Evolutionary conservation across 169 alveolate species (phyloP).

Genomic region (Plasmodium billcollinsi): DNA sequence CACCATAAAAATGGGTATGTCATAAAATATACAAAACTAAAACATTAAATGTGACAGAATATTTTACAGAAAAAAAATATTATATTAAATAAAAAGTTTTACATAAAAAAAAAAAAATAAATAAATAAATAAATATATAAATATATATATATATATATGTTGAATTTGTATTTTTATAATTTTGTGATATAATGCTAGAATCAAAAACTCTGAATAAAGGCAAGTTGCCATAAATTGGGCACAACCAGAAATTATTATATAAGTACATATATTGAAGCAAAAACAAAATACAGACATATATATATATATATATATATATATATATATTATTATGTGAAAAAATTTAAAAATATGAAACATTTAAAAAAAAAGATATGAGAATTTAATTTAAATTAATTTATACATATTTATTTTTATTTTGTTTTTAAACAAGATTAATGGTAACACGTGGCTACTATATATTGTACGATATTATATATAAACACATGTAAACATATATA

Average conservation of each 20-base stretch:
- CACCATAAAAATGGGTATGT: conserved; percentile 50
- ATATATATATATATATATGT: conserved; percentile 7
- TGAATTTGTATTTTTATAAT: conserved; percentile 1
- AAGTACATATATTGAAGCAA: neutral
- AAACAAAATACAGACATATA: neutral
- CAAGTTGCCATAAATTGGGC: conserved; percentile 8
- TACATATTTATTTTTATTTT: neutral
- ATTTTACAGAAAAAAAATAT: too few species aligned
- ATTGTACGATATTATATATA: neutral
- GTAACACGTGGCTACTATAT: too few species aligned
- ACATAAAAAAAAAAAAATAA: too few species aligned
- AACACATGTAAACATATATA: neutral
- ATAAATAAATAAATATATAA: neutral
- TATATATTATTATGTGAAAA: too few species aligned
- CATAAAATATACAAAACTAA: neutral
- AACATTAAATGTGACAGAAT: too few species aligned
- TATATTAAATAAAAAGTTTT: too few species aligned
- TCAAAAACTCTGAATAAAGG: conserved; percentile 49
- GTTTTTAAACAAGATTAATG: too few species aligned
- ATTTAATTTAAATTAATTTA: neutral
- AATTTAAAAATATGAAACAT: too few species aligned
- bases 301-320: too few species aligned
- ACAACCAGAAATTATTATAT: neutral
- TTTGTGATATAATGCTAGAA: conserved; percentile 20
- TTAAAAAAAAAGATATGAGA: conserved; percentile 2